Base-by-base conservation (phyloP, 2,329 filamentous ascomycete species). In the Cladosporium sp. region DNA sequence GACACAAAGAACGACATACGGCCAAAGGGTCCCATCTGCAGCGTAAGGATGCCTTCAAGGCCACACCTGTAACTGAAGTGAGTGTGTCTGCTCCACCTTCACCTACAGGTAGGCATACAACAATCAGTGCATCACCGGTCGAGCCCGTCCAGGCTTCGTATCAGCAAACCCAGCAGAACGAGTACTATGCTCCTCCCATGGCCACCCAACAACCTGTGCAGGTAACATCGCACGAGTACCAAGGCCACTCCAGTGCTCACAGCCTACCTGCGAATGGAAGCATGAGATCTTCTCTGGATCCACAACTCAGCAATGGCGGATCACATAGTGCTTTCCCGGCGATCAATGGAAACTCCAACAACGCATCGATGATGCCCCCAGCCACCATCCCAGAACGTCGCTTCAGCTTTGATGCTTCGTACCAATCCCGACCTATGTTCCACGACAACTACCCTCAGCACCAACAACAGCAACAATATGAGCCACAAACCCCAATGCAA, bases 1-100 rank as follows among this genome's bases (percentile, higher is more conserved):
- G 81, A 67, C 82, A 84, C 76, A 80, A 79, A 70, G 81, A 82
- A 72, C 75, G 81, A 69, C 80, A 83, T 68, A 82, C 79, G 10
- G 80, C 80, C 61, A 90, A 91, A 74, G 91, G 90, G 59, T 92
- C 91, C 21, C 88, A 91, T 68, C 80, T 93, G 64, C 89, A 89
- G 75, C 88, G 90, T 65, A 91, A 91, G 78, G 90, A 93, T 74
- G 87, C 85, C 16, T 83, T 89, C 74, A 81, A 88, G 75, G 85
- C 86, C 69, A 72, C 69, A 59, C 71, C 72, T 58, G 65, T 67
- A 49, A 55, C 55, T 29, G 52, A 67, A n/a, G 33, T 16, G 21
- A 62, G 44, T 33, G 55, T 63, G 8, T 69, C 66, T 56, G 62
- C 57, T 12, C 50, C 69, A 16, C 53, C 62, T 44, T 69, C 69